These are phyloP conservation scores for Skeletonema marinoi DNA, from an alignment of 108 stramenopile genomes.

Conservation along the genomic window DNA sequence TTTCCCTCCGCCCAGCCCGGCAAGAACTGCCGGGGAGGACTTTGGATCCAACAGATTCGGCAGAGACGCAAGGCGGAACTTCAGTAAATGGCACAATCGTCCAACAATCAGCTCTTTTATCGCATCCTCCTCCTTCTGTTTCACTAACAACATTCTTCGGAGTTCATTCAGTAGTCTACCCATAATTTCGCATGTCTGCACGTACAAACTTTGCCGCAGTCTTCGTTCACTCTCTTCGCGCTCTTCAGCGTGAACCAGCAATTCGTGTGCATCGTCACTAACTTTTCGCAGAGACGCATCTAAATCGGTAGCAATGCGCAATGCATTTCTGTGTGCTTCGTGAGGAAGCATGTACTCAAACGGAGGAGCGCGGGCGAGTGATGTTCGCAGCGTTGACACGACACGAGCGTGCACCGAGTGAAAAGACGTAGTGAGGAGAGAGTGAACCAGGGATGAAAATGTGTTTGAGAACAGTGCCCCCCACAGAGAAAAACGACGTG, in stretches of 20 bases:
- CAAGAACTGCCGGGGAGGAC: constrained; percentile 70
- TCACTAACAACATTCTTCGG: constrained; percentile 63
- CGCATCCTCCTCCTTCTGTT: constrained; percentile 55
- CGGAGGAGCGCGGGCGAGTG: constrained; percentile 83
- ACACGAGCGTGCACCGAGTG: constrained; percentile 83
- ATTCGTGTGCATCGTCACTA: constrained; percentile 86
- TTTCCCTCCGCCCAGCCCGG: constrained; percentile 32
- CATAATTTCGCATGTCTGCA: constrained; percentile 92
- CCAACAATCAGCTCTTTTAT: constrained; percentile 83
- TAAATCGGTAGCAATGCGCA: constrained; percentile 80
- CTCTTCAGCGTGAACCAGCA: constrained; percentile 90
- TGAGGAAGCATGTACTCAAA: constrained; percentile 74
- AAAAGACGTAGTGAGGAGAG: constrained; percentile 78
- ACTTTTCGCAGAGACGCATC: constrained; percentile 73
- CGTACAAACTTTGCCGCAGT: constrained; percentile 81
- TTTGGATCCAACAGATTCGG: constrained; percentile 78
- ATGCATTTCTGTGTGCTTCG: constrained; percentile 87
- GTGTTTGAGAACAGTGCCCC: constrained; percentile 83
- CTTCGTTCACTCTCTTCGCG: constrained; percentile 84
- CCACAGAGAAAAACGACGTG: constrained; percentile 82
- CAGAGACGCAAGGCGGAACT: constrained; percentile 80
- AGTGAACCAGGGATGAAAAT: constrained; percentile 85
- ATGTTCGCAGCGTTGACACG: constrained; percentile 73
- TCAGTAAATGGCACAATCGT: constrained; percentile 80
- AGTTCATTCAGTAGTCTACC: constrained; percentile 84